Percentiles rank a stretch among this genome's conserved stretches.
These are phyloP conservation scores for Moesziomyces sp. DNA, from an alignment of 1,284 basidiomycete genomes.

Conservation along the genomic window DNA sequence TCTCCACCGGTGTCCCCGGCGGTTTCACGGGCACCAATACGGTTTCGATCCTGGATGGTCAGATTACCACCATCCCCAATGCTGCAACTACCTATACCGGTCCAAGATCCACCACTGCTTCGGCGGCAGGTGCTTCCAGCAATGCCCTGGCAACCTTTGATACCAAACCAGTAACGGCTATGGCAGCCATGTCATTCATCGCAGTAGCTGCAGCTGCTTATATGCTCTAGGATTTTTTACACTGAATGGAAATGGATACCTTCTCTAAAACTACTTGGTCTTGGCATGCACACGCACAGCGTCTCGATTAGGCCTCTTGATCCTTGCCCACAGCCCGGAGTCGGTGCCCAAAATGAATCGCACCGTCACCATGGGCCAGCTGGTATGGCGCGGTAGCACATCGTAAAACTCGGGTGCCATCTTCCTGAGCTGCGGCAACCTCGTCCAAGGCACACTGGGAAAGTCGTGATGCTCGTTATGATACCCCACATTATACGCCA, in stretches of 20 bases:
- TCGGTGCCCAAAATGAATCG: conserved; percentile 83
- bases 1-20: conserved; percentile 30
- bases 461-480: conserved; percentile 99
- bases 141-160: too few relatives aligned
- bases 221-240: too few relatives aligned
- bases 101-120: background rate
- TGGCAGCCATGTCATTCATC: too few relatives aligned
- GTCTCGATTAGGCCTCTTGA: conserved; percentile 53
- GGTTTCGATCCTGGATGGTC: conserved; percentile 24
- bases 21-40: conserved; percentile 35
- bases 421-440: conserved; percentile 82
- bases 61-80: conserved; percentile 37
- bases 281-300: conserved; percentile 1
- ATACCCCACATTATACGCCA: conserved; percentile 98
- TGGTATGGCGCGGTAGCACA: conserved; percentile 83
- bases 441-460: conserved; percentile 93
- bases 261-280: background rate
- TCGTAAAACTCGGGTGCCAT: conserved; percentile 95
- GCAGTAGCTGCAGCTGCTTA: too few relatives aligned
- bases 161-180: too few relatives aligned
- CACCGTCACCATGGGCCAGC: conserved; percentile 92
- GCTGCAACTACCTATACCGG: conserved; percentile 45
- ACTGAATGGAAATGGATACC: background rate
- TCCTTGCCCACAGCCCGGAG: conserved; percentile 57
- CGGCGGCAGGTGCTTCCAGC: background rate